These are phyloP conservation scores for Tothia fuscella DNA, from an alignment of 2,329 filamentous ascomycete genomes.

Conservation along the genomic window DNA sequence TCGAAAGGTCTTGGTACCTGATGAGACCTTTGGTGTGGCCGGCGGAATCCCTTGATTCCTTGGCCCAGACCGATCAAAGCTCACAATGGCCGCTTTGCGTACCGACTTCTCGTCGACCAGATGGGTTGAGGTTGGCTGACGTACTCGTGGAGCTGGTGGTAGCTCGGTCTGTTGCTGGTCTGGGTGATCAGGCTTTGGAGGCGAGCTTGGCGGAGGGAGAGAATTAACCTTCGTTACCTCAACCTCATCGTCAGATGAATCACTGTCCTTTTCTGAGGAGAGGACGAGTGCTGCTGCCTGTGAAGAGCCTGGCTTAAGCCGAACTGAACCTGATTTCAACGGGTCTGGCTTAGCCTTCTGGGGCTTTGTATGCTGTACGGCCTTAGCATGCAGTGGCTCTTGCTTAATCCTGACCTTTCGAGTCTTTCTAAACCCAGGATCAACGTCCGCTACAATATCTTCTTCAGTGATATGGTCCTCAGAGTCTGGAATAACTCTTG, in stretches of 20 bases:
- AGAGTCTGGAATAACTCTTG: too few species aligned
- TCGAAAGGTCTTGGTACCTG: too few species aligned
- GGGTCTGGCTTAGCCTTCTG: too few species aligned
- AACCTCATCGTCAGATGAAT: background rate
- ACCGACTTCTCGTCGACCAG: slow-evolving; percentile 5
- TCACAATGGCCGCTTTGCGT: slow-evolving; percentile 4
- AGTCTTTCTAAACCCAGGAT: too few species aligned
- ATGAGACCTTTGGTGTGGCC: too few species aligned
- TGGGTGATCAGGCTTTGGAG: background rate
- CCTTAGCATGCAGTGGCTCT: too few species aligned
- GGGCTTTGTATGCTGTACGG: too few species aligned
- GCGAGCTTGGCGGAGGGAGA: background rate
- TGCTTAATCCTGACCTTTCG: too few species aligned
- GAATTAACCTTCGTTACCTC: background rate
- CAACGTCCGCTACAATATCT: too few species aligned
- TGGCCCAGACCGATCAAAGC: slow-evolving; percentile 6
- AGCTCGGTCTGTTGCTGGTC: background rate
- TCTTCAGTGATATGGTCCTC: too few species aligned
- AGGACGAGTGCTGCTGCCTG: background rate
- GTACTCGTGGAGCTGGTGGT: too few species aligned
- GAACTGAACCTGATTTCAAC: too few species aligned
- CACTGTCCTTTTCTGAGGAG: background rate
- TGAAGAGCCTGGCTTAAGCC: slow-evolving; percentile 2
- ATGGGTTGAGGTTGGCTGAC: background rate
- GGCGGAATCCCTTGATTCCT: slow-evolving; percentile 1